These are phyloP conservation scores for Fusarium nelsonii DNA, from an alignment of 2,329 filamentous ascomycete species.

Conservation along the genomic window DNA sequence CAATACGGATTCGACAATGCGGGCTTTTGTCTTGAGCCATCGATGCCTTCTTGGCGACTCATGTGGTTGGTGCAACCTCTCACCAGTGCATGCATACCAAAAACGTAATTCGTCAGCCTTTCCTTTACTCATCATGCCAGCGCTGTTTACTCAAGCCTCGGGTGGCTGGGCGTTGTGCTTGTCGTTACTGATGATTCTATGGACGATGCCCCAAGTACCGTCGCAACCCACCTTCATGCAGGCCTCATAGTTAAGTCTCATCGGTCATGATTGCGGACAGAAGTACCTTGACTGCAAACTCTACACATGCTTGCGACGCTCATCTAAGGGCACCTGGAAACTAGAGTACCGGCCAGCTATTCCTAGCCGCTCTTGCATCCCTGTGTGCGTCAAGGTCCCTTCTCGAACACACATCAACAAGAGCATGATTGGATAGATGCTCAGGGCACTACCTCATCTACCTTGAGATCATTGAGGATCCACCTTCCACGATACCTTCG, in stretches of 20 bases:
- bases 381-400: slow-evolving; percentile 26
- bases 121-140: slow-evolving; percentile 26
- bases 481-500: slow-evolving; percentile 34
- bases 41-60: not conserved
- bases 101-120: slow-evolving; percentile 9
- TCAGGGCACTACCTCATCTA: slow-evolving; percentile 34
- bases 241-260: slow-evolving; percentile 1
- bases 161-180: slow-evolving; percentile 25
- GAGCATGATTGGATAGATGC: slow-evolving; percentile 35
- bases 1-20: not conserved
- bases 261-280: slow-evolving; percentile 31
- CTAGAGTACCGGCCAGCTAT: slow-evolving; percentile 1
- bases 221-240: slow-evolving; percentile 11
- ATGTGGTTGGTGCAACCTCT: not conserved
- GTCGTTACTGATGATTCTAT: slow-evolving; percentile 17
- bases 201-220: slow-evolving; percentile 3
- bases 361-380: slow-evolving; percentile 5
- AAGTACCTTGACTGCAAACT: slow-evolving; percentile 26
- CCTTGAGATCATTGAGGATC: slow-evolving; percentile 39
- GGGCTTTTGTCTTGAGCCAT: not conserved
- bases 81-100: no score
- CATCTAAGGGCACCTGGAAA: slow-evolving; percentile 9
- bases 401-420: slow-evolving; percentile 25
- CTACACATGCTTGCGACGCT: slow-evolving; percentile 16
- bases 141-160: slow-evolving; percentile 20